Conservation (phyloP, 768 basidiomycete genomes). For the Pleurotus cornucopiae region DNA sequence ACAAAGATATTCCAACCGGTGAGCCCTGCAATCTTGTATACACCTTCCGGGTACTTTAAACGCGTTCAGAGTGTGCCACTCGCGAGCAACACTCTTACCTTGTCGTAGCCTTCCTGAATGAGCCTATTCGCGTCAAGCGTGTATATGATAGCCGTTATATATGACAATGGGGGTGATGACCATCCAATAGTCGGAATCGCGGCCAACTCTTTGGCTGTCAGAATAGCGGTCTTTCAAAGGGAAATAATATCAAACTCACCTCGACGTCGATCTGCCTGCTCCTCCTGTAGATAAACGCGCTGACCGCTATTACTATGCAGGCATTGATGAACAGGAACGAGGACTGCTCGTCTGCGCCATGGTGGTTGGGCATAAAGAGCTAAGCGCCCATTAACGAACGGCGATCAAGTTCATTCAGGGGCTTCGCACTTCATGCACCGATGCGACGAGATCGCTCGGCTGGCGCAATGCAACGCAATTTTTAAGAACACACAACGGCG, state of each 20-base stretch:
- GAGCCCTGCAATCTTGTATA: constrained; percentile 24
- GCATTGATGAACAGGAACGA: not conserved
- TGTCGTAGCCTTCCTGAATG: constrained; percentile 17
- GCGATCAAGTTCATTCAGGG: too few relatives aligned
- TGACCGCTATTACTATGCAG: not conserved
- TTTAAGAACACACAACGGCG: too few relatives aligned
- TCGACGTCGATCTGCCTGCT: not conserved
- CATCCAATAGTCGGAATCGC: constrained; percentile 22
- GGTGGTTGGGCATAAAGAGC: too few relatives aligned
- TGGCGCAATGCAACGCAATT: too few relatives aligned
- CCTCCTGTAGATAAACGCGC: not conserved
- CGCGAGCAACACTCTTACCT: constrained; percentile 16
- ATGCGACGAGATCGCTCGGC: too few relatives aligned
- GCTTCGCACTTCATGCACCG: too few relatives aligned
- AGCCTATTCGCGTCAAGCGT: constrained; percentile 9
- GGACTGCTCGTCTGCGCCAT: not conserved
- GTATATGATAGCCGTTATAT: constrained; percentile 18
- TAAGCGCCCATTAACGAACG: too few relatives aligned
- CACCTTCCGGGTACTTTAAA: constrained; percentile 12
- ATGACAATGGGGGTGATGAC: constrained; percentile 15
- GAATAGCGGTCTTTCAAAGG: not conserved
- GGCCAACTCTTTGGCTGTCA: constrained; percentile 15
- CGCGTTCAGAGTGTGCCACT: constrained; percentile 11
- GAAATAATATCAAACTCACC: not conserved
- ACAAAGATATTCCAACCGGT: constrained; percentile 20